phyloP scores from a whole-genome alignment of 306 rosid species.

The Quillaja saponaria region DNA sequence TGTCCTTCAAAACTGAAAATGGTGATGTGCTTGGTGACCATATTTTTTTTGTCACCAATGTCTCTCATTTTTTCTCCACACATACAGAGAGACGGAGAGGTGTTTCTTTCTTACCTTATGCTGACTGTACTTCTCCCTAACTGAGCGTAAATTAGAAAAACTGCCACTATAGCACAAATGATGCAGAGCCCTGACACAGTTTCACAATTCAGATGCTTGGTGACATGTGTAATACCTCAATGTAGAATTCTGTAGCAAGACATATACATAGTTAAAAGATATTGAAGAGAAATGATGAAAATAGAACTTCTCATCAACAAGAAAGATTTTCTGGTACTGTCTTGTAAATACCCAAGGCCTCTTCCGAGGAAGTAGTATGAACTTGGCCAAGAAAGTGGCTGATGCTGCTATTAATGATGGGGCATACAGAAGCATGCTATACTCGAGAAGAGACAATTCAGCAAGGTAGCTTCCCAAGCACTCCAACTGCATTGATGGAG shows the following conservation, averaged over 20 bases:
- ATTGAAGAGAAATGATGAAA: conserved; percentile 17
- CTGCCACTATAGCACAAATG: conserved; percentile 43
- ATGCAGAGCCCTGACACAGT: conserved; percentile 55
- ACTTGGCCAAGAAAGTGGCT: conserved; percentile 67
- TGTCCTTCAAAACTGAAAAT: too few relatives aligned
- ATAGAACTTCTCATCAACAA: conserved; percentile 17
- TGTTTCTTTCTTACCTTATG: conserved; percentile 53
- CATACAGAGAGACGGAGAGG: neutral
- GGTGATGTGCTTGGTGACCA: too few relatives aligned
- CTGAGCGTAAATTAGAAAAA: conserved; percentile 47
- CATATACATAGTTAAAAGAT: conserved; percentile 19
- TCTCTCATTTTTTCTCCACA: neutral
- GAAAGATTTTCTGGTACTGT: conserved; percentile 13
- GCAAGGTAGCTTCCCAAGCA: conserved; percentile 56
- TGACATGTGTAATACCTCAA: conserved; percentile 57
- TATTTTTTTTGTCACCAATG: neutral
- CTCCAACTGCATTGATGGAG: conserved; percentile 47
- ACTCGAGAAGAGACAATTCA: conserved; percentile 61
- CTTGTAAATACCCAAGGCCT: conserved; percentile 64
- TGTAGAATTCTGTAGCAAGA: conserved; percentile 49
- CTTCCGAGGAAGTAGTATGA: conserved; percentile 47
- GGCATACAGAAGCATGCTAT: conserved; percentile 49
- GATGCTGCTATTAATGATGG: conserved; percentile 71
- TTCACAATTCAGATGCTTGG: conserved; percentile 52
- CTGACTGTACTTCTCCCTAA: conserved; percentile 69